Evolutionary conservation across 2,329 filamentous ascomycete species (phyloP).

Genomic region (Xylogone sp.): DNA sequence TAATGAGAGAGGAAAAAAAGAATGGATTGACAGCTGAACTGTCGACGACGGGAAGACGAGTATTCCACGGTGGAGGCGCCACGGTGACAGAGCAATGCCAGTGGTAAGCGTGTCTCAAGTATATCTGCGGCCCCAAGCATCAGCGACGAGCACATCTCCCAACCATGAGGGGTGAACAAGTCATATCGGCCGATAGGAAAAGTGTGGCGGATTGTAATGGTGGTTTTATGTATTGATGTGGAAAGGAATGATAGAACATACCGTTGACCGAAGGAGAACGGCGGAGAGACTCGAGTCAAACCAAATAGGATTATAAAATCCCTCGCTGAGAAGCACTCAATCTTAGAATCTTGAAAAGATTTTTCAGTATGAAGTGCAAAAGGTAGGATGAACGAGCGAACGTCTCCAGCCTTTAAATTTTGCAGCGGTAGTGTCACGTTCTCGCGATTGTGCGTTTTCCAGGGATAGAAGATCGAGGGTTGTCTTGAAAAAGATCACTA

Average conservation of each 20-base stretch:
- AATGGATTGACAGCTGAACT: conserved; percentile 23
- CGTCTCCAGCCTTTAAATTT: conserved; percentile 28
- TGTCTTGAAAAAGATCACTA: conserved; percentile 21
- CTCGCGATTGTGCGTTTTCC: conserved; percentile 17
- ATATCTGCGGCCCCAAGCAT: not conserved
- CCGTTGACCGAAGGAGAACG: not conserved
- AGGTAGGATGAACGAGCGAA: conserved; percentile 33
- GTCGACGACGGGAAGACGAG: conserved; percentile 14
- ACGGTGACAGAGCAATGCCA: conserved; percentile 17
- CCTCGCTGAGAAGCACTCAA: conserved; percentile 15
- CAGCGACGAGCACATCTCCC: not conserved
- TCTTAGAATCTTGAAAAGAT: conserved; percentile 8
- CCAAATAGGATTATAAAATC: conserved; percentile 8
- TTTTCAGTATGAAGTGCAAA: conserved; percentile 11
- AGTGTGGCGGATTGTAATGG: no score
- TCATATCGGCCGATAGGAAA: not conserved
- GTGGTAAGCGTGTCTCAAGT: conserved; percentile 11
- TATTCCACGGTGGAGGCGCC: conserved; percentile 17
- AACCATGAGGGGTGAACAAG: not conserved
- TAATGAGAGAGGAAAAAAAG: conserved; percentile 19
- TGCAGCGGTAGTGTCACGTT: conserved; percentile 11
- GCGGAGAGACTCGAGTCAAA: not conserved
- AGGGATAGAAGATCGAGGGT: conserved; percentile 8
- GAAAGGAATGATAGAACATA: not conserved
- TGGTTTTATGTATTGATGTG: no score